Percentiles rank a stretch among this genome's conserved stretches.
Conservation (phyloP, 2,329 filamentous ascomycete species). For the Parasarocladium wereldwijsianum region DNA sequence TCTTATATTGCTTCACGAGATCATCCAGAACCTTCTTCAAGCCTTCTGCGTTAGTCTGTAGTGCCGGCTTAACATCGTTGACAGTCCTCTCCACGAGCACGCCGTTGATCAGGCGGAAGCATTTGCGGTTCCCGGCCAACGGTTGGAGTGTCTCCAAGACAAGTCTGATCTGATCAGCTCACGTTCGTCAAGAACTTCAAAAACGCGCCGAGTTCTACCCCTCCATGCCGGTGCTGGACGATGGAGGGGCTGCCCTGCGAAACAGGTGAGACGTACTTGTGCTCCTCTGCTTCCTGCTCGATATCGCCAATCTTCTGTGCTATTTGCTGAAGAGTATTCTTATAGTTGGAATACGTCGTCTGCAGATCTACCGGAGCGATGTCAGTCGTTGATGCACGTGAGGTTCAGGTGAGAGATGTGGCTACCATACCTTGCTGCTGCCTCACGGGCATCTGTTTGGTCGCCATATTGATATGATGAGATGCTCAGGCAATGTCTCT, state of each 20-base stretch:
- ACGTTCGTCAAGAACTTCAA: no score
- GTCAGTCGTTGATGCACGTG: constrained; percentile 2
- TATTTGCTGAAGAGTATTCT: constrained; percentile 71
- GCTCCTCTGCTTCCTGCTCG: constrained; percentile 92
- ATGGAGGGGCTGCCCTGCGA: constrained; percentile 1
- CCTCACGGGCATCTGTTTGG: constrained; percentile 40
- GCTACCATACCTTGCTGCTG: constrained; percentile 54
- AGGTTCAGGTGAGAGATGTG: background rate
- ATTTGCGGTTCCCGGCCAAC: constrained; percentile 75
- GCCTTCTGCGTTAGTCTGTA: constrained; percentile 89
- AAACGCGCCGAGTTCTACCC: no score
- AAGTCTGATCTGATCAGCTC: constrained; percentile 55
- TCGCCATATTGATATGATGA: constrained; percentile 35
- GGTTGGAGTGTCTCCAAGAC: constrained; percentile 85
- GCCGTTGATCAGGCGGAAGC: constrained; percentile 97
- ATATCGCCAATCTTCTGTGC: constrained; percentile 96
- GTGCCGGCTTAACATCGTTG: constrained; percentile 75
- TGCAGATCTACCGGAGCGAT: constrained; percentile 49
- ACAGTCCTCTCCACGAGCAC: constrained; percentile 91
- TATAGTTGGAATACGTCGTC: constrained; percentile 63
- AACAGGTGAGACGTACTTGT: constrained; percentile 56
- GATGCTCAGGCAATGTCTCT: no score
- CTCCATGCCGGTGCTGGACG: constrained; percentile 1
- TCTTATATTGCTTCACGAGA: constrained; percentile 90
- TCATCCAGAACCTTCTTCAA: constrained; percentile 90